Conservation (phyloP, 2,329 filamentous ascomycete genomes). For the Fusarium annulatum region DNA sequence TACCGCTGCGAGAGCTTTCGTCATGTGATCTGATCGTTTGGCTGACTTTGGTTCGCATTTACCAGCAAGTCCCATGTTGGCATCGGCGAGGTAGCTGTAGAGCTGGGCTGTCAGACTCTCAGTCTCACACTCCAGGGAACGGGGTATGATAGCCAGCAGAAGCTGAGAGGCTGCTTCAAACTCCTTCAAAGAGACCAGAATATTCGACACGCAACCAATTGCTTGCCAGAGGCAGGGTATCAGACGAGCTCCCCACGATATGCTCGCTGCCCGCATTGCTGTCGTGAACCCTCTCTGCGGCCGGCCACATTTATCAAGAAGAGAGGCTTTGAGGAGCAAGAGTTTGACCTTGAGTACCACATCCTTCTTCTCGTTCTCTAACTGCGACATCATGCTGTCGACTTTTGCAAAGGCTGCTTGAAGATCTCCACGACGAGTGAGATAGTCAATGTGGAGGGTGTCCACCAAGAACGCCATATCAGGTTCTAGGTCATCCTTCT, state of each 20-base stretch:
- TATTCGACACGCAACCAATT: constrained; percentile 72
- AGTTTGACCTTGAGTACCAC: constrained; percentile 76
- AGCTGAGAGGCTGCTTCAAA: constrained; percentile 74
- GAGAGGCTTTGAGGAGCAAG: constrained; percentile 76
- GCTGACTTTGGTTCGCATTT: constrained; percentile 54
- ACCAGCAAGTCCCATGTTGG: constrained; percentile 81
- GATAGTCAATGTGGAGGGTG: constrained; percentile 62
- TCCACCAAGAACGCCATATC: constrained; percentile 64
- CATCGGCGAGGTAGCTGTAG: constrained; percentile 79
- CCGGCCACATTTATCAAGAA: constrained; percentile 75
- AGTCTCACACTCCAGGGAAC: constrained; percentile 78
- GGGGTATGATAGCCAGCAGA: constrained; percentile 76
- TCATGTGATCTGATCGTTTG: constrained; percentile 66
- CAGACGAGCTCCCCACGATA: constrained; percentile 76
- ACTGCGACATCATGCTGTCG: constrained; percentile 55
- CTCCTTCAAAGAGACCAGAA: constrained; percentile 77
- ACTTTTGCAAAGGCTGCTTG: constrained; percentile 61
- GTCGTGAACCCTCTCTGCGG: constrained; percentile 82
- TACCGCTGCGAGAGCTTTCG: constrained; percentile 68
- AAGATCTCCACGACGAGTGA: constrained; percentile 61
- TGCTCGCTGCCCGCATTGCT: constrained; percentile 77
- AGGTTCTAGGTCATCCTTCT: constrained; percentile 61
- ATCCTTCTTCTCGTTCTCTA: constrained; percentile 60
- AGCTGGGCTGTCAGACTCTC: constrained; percentile 70
- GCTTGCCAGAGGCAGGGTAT: constrained; percentile 79